Evolutionary conservation across 1,284 basidiomycete genomes (phyloP).

Genomic region (Pseudozyma sp.): DNA sequence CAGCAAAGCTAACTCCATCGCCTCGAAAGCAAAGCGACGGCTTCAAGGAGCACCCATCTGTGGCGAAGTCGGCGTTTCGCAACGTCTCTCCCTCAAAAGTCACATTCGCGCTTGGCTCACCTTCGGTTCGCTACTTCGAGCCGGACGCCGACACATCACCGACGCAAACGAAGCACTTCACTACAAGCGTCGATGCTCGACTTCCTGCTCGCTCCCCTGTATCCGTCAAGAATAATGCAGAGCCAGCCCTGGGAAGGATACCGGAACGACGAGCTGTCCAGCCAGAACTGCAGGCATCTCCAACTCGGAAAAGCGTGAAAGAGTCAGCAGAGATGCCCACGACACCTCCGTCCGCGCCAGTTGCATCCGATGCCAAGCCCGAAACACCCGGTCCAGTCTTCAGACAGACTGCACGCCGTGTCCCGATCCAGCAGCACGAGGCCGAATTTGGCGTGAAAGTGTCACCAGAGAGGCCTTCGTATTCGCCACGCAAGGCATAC

Average conservation of each 20-base stretch:
- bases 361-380: conserved; percentile 6
- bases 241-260: neutral
- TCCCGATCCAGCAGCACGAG: conserved; percentile 48
- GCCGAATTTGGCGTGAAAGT: conserved; percentile 50
- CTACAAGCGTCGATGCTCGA: neutral
- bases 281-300: conserved; percentile 1
- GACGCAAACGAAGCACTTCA: neutral
- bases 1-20: neutral
- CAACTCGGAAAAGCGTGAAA: neutral
- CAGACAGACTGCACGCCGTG: conserved; percentile 46
- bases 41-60: neutral
- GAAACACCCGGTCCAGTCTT: conserved; percentile 41
- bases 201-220: conserved; percentile 7
- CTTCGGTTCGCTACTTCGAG: conserved; percentile 23
- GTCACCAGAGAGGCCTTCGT: conserved; percentile 35
- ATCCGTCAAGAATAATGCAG: neutral
- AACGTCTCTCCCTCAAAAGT: conserved; percentile 6
- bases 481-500: conserved; percentile 35
- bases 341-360: conserved; percentile 5
- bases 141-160: conserved; percentile 7
- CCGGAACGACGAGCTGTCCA: neutral
- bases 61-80: neutral
- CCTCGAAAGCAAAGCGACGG: conserved; percentile 1
- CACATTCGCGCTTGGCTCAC: conserved; percentile 9
- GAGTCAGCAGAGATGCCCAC: neutral